These are phyloP conservation scores for Exophiala bonariae DNA, from an alignment of 2,329 filamentous ascomycete genomes.

Conservation along the genomic window DNA sequence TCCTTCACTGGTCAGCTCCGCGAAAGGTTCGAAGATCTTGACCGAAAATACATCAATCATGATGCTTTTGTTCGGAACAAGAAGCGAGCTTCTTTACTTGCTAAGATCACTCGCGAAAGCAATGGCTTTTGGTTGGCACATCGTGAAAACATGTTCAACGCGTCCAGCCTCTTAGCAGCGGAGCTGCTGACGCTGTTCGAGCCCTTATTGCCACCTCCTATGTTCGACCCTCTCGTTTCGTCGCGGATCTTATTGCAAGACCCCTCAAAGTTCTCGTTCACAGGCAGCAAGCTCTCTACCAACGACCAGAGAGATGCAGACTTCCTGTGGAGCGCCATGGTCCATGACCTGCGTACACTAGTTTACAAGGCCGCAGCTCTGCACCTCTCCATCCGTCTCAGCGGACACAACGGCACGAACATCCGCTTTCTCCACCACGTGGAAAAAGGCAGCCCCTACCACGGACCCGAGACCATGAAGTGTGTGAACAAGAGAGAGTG, in stretches of 20 bases:
- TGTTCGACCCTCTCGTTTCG: not conserved
- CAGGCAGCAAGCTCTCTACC: too few relatives aligned
- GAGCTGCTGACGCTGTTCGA: not conserved
- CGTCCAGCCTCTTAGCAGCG: not conserved
- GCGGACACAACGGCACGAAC: conserved; percentile 16
- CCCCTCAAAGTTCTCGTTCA: too few relatives aligned
- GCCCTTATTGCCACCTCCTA: not conserved
- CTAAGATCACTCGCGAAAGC: conserved; percentile 4
- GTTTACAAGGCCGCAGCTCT: conserved; percentile 12
- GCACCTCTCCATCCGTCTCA: conserved; percentile 19
- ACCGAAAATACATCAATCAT: conserved; percentile 21
- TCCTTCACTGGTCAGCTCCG: conserved; percentile 7
- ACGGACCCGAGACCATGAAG: conserved; percentile 6
- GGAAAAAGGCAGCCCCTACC: conserved; percentile 15
- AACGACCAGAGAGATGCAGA: not conserved
- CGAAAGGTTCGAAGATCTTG: conserved; percentile 16
- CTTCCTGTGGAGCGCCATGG: conserved; percentile 1
- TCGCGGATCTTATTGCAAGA: too few relatives aligned
- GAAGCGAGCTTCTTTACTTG: conserved; percentile 11
- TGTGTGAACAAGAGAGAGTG: conserved; percentile 15
- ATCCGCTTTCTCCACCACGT: conserved; percentile 18
- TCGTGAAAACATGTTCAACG: not conserved
- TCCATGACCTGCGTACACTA: conserved; percentile 12
- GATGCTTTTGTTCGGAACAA: conserved; percentile 24
- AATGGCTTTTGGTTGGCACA: not conserved